Evolutionary conservation across 2,329 filamentous ascomycete species (phyloP).

Genomic region (Sporothrix humicola): DNA sequence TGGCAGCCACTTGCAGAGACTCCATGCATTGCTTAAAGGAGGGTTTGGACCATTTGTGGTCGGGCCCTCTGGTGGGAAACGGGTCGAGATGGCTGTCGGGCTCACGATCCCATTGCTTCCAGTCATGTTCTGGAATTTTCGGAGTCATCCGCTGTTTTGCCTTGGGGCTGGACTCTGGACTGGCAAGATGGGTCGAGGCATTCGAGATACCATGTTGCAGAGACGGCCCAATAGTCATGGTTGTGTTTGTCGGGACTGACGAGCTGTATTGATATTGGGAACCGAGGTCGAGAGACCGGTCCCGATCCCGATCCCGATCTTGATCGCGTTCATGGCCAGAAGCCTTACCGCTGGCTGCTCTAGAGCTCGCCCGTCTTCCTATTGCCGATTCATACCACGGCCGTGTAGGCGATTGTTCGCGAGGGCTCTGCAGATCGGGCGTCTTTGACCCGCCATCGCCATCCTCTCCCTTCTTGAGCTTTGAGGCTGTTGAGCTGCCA

Average conservation of each 20-base stretch:
- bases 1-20: conserved; percentile 50
- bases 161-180: not conserved
- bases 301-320: not conserved
- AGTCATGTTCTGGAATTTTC: not conserved
- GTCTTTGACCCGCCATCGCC: not conserved
- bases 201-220: not conserved
- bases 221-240: not conserved
- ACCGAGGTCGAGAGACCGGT: not conserved
- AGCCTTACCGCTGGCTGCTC: not conserved
- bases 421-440: conserved; percentile 14
- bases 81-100: not conserved
- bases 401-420: not conserved
- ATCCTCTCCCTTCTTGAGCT: not conserved
- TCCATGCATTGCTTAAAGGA: conserved; percentile 54
- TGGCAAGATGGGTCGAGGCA: not conserved
- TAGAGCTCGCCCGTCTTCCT: not conserved
- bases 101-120: conserved; percentile 18
- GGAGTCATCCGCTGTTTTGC: not conserved
- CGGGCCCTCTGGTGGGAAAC: conserved; percentile 27
- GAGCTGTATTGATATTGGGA: not conserved
- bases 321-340: not conserved
- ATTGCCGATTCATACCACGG: conserved; percentile 11
- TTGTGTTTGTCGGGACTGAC: not conserved
- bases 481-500: not conserved
- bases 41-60: conserved; percentile 49